Evolutionary conservation across 2,329 filamentous ascomycete genomes (phyloP).

Genomic region (Didymella sp.): DNA sequence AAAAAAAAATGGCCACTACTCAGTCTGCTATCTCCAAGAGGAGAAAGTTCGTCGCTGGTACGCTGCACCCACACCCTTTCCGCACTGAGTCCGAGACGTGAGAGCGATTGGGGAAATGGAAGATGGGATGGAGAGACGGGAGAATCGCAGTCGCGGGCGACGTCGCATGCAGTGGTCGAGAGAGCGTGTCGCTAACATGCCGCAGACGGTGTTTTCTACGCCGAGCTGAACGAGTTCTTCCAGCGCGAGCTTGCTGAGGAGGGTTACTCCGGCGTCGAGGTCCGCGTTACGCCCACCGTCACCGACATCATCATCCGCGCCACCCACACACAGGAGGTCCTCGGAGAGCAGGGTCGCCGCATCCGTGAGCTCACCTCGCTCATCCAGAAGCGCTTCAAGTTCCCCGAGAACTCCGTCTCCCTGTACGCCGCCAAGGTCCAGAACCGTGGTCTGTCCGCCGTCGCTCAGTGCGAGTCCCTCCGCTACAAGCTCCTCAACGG

Average conservation of each 20-base stretch:
- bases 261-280: constrained; percentile 99
- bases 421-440: constrained; percentile 99
- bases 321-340: constrained; percentile 99
- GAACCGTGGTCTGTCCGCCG: constrained; percentile 99
- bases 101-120: not conserved
- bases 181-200: constrained; percentile 32
- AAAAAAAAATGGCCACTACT: constrained; percentile 50
- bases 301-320: constrained; percentile 99
- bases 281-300: constrained; percentile 98
- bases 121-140: constrained; percentile 11
- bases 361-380: constrained; percentile 99
- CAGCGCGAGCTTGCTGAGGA: constrained; percentile 99
- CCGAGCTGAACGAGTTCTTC: constrained; percentile 99
- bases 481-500: constrained; percentile 99
- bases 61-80: constrained; percentile 35
- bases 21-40: constrained; percentile 71
- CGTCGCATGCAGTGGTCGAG: not conserved
- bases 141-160: constrained; percentile 11
- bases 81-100: constrained; percentile 5
- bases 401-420: constrained; percentile 99
- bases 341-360: constrained; percentile 99
- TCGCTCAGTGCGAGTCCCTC: constrained; percentile 99
- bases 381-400: constrained; percentile 99
- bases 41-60: constrained; percentile 70
- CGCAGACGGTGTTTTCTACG: constrained; percentile 97